Evolutionary conservation across 2,329 filamentous ascomycete genomes (phyloP), one percentile per base, ranked within the genome.

Genomic region (Chaetomium strumarium): DNA sequence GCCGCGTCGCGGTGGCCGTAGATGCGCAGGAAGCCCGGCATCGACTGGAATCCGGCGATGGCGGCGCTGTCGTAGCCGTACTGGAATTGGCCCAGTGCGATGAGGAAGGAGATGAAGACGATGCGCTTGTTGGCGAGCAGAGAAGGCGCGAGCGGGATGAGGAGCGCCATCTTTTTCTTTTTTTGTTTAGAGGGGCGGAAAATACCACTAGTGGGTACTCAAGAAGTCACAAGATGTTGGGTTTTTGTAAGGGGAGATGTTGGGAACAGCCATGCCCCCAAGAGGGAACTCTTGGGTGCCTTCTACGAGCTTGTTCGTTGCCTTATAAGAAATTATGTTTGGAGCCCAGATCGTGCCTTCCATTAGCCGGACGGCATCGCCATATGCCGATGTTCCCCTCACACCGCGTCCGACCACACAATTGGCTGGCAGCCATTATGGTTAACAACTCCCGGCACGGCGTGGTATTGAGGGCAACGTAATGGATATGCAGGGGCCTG

Each of bases 31-130:
- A 72, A 72, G 39, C 68, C 69, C 7, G 58, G 60, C 67, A 70
- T 70, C 51, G 64, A 67, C 60, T 72, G 70, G 19, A 72, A 62
- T 49, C 70, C 69, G 34, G 68, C 68, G 41, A 72, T 70, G 24
- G 69, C 64, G 39, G 70, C 69, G 49, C 69, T 70, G 55, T 72
- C 70, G 54, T 72, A 66, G 30, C 70, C 70, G 53, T 72, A 72
- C 46, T 72, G 70, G 56, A 72, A 72, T 1, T 70, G 69, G 16
- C 62, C 67, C 62, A 72, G 70, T 0, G 69, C 70, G 12, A 72
- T 67, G 7, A 72, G 33, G 39, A 62, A 55, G 54, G 58, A 42
- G 64, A 70, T 45, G 62, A 65, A 0, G 70, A 72, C 40, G 70
- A 66, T 8, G 67, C 63, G 48, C 63, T 64, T 64, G 46, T 60